Evolutionary conservation across 306 rosid species (phyloP), one percentile per base, ranked within the genome.

Genomic region (Begonia fuchsioides): DNA sequence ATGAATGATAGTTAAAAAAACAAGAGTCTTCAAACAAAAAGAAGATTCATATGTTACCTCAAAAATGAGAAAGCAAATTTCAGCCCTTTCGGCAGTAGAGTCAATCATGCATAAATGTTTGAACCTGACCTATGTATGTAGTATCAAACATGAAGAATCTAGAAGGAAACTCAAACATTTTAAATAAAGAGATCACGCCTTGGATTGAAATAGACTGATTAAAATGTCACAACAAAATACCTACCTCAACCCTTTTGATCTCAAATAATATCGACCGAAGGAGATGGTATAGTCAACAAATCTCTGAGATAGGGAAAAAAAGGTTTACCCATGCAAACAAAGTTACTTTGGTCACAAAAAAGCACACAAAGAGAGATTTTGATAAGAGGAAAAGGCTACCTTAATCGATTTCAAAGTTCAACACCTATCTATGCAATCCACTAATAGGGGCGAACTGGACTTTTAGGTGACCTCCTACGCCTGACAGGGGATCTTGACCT

Each of bases 171-270:
- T 71, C 68, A 65, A 68, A 64, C 58, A 63, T 26, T 26, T 61
- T 59, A 52, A 54, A 71, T 65, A 69, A 68, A 76, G 60, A 65
- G 64, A 72, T 53, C 47, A 44, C 67, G 61, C 7, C 35, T 8
- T 26, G 60, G 48, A 60, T 68, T 47, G 43, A 63, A 66, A 65
- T 50, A 48, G 51, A 47, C 63, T 66, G 58, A 54, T 61, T 59
- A 55, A 66, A 64, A 61, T 74, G 73, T 74, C 61, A 58, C 81
- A 72, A 67, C 72, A 64, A 72, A 46, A 63, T 82, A 72, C 98
- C 98, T 92, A 79, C 98, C 98, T 92, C 95, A 65, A 70, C 81
- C 76, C 65, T 79, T 73, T 82, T 79, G 82, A 73, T 76, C 87
- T 72, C 69, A 59, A 71, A 76, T 68, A 72, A 75, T 71, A 72